Conservation (phyloP, 768 basidiomycete genomes). For the Boletus subcaerulescens region DNA sequence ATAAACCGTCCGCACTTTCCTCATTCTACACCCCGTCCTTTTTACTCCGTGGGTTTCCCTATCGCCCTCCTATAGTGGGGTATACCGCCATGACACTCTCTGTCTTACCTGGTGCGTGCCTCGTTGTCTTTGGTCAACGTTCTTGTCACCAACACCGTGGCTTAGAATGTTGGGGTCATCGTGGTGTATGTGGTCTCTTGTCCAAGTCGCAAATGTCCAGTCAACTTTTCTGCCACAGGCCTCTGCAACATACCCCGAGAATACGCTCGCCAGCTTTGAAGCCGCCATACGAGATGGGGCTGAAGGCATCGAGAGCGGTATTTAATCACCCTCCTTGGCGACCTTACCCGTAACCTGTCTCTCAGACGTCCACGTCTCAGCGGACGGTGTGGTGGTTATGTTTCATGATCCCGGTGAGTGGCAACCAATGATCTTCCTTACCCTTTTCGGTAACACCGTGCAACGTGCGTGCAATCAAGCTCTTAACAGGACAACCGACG, state of each 20-base stretch:
- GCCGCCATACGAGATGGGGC: slow-evolving; percentile 94
- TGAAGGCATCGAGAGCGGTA: slow-evolving; percentile 98
- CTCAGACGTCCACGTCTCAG: slow-evolving; percentile 92
- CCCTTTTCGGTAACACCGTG: slow-evolving; percentile 20
- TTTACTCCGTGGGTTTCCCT: neutral
- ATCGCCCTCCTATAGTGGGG: neutral
- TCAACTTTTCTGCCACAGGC: slow-evolving; percentile 49
- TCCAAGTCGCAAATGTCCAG: neutral
- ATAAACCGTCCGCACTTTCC: slow-evolving; percentile 17
- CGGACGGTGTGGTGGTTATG: slow-evolving; percentile 86
- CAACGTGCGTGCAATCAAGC: slow-evolving; percentile 38
- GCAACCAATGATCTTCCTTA: slow-evolving; percentile 14
- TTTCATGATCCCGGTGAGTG: slow-evolving; percentile 89
- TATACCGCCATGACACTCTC: slow-evolving; percentile 21
- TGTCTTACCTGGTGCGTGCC: slow-evolving; percentile 27
- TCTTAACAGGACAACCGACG: slow-evolving; percentile 80
- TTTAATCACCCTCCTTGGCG: slow-evolving; percentile 37
- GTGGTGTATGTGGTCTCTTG: slow-evolving; percentile 53
- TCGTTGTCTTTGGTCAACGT: neutral
- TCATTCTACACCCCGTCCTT: neutral
- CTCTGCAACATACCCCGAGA: slow-evolving; percentile 84
- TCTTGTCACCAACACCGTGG: neutral
- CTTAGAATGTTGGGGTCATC: slow-evolving; percentile 78
- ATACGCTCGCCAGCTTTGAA: slow-evolving; percentile 93
- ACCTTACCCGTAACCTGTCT: slow-evolving; percentile 49